These are phyloP conservation scores for Clavaria fumosa DNA, from an alignment of 768 basidiomycete species.

Conservation along the genomic window DNA sequence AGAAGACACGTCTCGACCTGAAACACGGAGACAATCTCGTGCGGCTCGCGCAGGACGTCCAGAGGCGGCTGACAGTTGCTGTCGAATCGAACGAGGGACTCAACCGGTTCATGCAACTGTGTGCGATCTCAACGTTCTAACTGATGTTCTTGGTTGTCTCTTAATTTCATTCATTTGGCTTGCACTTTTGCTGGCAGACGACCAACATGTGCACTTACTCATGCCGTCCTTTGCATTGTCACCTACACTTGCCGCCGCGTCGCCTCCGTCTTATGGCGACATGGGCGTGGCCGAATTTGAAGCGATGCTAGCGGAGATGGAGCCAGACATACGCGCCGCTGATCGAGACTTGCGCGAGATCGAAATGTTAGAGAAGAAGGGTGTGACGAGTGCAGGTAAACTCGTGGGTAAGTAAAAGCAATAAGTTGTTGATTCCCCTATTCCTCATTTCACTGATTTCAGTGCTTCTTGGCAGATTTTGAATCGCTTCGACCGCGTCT, in stretches of 20 bases:
- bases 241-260: constrained; percentile 37
- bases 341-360: constrained; percentile 76
- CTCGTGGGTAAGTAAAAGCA: constrained; percentile 49
- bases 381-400: constrained; percentile 57
- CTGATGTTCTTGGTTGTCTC: constrained; percentile 3
- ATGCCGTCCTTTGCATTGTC: constrained; percentile 75
- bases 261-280: constrained; percentile 35
- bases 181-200: constrained; percentile 30
- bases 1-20: constrained; percentile 22
- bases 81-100: constrained; percentile 59
- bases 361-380: constrained; percentile 49
- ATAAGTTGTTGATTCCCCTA: too few relatives aligned
- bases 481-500: constrained; percentile 56
- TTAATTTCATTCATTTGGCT: constrained; percentile 4
- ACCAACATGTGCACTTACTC: constrained; percentile 58
- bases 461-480: constrained; percentile 41
- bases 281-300: constrained; percentile 10
- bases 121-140: too few relatives aligned
- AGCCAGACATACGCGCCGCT: constrained; percentile 67
- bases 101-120: constrained; percentile 58
- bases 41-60: constrained; percentile 44
- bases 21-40: constrained; percentile 41
- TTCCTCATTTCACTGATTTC: too few relatives aligned
- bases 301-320: constrained; percentile 28
- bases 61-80: constrained; percentile 36